Evolutionary conservation across 805 yeast species (phyloP).

Genomic region (Maudiozyma turicensis): DNA sequence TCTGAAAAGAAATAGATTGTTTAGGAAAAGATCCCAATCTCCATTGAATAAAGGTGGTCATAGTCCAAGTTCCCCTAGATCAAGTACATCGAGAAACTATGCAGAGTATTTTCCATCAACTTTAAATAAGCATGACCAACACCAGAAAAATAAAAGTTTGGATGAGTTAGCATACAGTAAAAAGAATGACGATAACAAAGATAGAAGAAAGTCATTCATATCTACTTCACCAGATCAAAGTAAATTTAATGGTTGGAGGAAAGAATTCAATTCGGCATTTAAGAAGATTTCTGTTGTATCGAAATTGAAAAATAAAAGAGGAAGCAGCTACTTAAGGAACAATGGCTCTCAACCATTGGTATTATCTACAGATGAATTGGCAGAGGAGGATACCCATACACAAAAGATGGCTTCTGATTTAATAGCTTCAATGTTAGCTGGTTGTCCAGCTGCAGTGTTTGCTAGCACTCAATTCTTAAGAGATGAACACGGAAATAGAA

Average conservation of each 20-base stretch:
- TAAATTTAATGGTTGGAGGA: slow-evolving; percentile 14
- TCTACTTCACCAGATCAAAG: background rate
- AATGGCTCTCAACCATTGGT: background rate
- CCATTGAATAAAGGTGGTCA: background rate
- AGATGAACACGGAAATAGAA: slow-evolving; percentile 65
- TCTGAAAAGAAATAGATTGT: background rate
- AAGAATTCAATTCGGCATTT: slow-evolving; percentile 24
- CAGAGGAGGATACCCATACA: slow-evolving; percentile 8
- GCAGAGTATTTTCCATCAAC: background rate
- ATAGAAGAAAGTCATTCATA: slow-evolving; percentile 5
- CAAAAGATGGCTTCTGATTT: slow-evolving; percentile 33
- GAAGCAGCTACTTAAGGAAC: background rate
- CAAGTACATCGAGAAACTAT: background rate
- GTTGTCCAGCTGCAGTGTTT: slow-evolving; percentile 64
- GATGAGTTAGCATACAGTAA: background rate
- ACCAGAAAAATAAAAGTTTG: background rate
- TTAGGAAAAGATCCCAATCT: background rate
- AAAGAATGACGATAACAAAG: background rate
- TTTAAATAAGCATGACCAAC: background rate
- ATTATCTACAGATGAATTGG: background rate
- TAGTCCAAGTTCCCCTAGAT: background rate
- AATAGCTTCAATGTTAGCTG: slow-evolving; percentile 47
- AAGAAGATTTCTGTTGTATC: slow-evolving; percentile 14
- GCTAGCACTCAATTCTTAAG: slow-evolving; percentile 64
- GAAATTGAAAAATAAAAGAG: slow-evolving; percentile 9